Conservation (phyloP, 371 early-diverging fungal genomes). For the Mortierella sp. region DNA sequence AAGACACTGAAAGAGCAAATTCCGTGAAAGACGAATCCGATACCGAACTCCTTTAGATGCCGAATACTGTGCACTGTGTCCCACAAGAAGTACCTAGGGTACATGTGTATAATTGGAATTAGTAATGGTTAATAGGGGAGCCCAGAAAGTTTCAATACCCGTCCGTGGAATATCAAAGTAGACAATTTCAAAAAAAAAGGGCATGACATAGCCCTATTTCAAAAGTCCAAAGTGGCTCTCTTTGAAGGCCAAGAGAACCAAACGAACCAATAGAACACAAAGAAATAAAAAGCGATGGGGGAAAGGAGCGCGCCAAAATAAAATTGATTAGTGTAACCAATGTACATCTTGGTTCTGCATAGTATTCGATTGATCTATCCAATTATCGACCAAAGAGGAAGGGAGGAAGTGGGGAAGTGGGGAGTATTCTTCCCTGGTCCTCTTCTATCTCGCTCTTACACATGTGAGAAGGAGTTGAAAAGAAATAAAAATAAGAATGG, state of each 20-base stretch:
- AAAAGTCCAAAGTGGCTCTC: background rate
- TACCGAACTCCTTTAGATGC: slow-evolving; percentile 76
- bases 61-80: slow-evolving; percentile 81
- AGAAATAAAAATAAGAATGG: background rate
- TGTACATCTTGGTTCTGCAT: background rate
- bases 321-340: background rate
- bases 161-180: background rate
- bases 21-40: slow-evolving; percentile 90
- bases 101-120: background rate
- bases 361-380: background rate
- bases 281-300: background rate
- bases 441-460: background rate
- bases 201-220: background rate
- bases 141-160: background rate
- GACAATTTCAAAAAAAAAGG: background rate
- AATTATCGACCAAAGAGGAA: background rate
- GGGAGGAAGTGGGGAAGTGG: too few species aligned
- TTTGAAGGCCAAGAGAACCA: background rate
- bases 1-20: slow-evolving; percentile 83
- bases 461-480: background rate
- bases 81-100: slow-evolving; percentile 92
- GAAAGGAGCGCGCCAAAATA: background rate
- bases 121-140: background rate
- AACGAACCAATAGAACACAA: background rate
- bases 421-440: too few species aligned